These are phyloP conservation scores for Umbelopsis vinacea DNA, from an alignment of 192 early-diverging fungal genomes.

Conservation along the genomic window DNA sequence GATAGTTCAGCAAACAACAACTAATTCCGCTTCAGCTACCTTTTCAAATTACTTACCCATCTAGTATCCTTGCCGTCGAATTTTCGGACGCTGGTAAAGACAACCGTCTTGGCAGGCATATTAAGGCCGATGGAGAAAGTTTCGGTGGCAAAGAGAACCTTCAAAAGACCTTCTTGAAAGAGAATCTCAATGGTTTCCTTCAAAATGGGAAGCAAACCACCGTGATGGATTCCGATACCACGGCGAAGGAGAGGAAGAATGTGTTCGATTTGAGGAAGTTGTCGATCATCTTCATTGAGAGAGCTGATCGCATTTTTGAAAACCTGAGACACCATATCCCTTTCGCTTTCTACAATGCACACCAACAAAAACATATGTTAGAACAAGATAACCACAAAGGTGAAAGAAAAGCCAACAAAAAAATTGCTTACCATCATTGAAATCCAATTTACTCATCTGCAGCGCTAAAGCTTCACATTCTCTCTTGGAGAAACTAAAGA, in stretches of 20 bases:
- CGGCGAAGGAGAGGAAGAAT: constrained; percentile 88
- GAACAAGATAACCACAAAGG: too few species aligned
- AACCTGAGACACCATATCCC: constrained; percentile 81
- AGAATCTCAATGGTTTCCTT: constrained; percentile 98
- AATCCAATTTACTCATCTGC: constrained; percentile 90
- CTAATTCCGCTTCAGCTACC: neutral
- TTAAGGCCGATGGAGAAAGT: constrained; percentile 99
- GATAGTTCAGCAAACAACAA: neutral
- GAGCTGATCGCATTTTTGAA: constrained; percentile 87
- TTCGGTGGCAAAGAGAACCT: constrained; percentile 98
- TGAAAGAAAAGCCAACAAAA: neutral
- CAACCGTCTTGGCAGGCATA: constrained; percentile 99
- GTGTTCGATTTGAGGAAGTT: constrained; percentile 91
- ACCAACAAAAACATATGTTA: neutral
- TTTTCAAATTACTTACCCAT: constrained; percentile 58
- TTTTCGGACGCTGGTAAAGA: constrained; percentile 92
- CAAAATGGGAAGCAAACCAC: constrained; percentile 92
- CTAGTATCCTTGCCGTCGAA: constrained; percentile 89
- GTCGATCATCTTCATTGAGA: constrained; percentile 88
- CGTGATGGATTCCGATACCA: constrained; percentile 97
- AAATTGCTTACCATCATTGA: constrained; percentile 65
- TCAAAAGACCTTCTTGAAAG: constrained; percentile 95
- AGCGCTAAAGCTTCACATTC: constrained; percentile 93
- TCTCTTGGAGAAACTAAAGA: constrained; percentile 93
- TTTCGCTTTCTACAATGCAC: constrained; percentile 63